A percentile compares a stretch with the other conserved stretches of the same genome.
These are phyloP conservation scores for Deinandra increscens DNA, from an alignment of 129 eudicot species.

Conservation along the genomic window DNA sequence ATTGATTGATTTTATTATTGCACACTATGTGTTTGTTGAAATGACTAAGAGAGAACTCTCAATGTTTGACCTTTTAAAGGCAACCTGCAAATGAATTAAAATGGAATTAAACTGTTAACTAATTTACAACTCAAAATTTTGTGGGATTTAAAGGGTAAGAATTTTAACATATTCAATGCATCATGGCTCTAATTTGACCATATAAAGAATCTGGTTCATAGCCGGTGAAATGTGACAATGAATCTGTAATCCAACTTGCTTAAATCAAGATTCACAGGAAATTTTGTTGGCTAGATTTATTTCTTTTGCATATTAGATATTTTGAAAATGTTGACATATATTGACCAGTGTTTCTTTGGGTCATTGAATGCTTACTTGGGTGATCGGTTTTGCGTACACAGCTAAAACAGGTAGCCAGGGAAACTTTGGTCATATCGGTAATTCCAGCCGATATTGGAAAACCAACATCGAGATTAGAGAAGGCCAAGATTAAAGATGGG, in stretches of 20 bases:
- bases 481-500: conserved; percentile 65
- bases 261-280: background rate
- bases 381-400: conserved; percentile 28
- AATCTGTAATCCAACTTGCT: background rate
- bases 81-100: background rate
- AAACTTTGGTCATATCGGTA: conserved; percentile 74
- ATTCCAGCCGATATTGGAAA: conserved; percentile 83
- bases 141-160: background rate
- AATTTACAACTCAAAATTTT: background rate
- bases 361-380: conserved; percentile 8
- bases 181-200: background rate
- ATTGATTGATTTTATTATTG: conserved; percentile 26
- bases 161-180: background rate
- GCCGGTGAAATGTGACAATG: background rate
- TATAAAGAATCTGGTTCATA: background rate
- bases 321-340: conserved; percentile 1
- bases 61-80: conserved; percentile 11
- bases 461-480: conserved; percentile 72
- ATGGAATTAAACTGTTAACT: background rate
- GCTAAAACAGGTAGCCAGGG: conserved; percentile 57
- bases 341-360: conserved; percentile 1
- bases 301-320: background rate
- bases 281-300: background rate
- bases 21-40: conserved; percentile 24
- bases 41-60: conserved; percentile 14